Base-by-base conservation (phyloP, 768 basidiomycete genomes). In the Hypholoma fasciculare region DNA sequence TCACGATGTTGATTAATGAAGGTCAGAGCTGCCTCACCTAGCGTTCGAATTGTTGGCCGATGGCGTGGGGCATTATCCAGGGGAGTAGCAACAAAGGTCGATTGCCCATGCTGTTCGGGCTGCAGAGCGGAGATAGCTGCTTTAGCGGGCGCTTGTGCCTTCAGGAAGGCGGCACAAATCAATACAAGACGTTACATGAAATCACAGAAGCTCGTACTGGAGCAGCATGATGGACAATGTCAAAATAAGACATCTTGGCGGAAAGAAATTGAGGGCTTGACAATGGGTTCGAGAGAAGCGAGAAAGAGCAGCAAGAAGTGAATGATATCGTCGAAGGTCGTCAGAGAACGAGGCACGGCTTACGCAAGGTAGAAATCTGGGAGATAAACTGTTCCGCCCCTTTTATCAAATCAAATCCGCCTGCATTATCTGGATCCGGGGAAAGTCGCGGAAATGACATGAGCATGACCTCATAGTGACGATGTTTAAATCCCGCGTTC, bases 381-480 rank as follows among this genome's bases (percentile, higher is more conserved):
- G 5, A 12, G n/a, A 20, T 17, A 40, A 39, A 8, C 50, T 50
- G 6, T 34, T 34, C 30, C 30, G 30, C 30, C 49, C 12, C 20
- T 13, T 27, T 43, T 43, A 54, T 46, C 52, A 44, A 34, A 54
- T 44, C 16, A 20, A 14, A 42, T 16, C 13, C 16, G 17, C 40
- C 13, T 42, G 40, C 40, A 14, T 16, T 34, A 34, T 34, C 40
- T 5, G 16, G 40, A 9, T 16, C 40, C 40, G 17, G 16, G 17
- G 17, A 42, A 16, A 42, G 40, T 49, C 23, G 27, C 12, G 48
- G 23, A 19, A 20, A 20, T 47, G 43, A 54, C 54, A 19, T 19
- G 44, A 19, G 17, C 40, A 54, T 54, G 54, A 54, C 54, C 44
- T 54, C 54, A 54, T 54, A 34, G 46, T 54, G 54, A 54, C 54